Evolutionary conservation across 2,329 filamentous ascomycete genomes (phyloP).

Genomic region (Aspergillus neoniger): DNA sequence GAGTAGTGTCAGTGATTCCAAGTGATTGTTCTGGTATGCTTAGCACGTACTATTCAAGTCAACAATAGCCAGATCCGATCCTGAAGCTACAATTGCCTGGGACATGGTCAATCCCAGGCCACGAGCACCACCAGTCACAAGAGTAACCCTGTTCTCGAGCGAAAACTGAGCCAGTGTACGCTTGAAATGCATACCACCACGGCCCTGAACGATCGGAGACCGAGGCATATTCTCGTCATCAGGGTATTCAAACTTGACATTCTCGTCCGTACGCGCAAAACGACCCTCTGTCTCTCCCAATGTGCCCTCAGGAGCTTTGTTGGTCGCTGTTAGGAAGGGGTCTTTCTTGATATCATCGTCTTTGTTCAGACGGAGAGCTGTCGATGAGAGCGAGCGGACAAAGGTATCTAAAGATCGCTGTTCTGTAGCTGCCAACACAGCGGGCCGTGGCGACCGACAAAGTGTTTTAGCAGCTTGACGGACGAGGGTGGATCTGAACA

Average conservation of each 20-base stretch:
- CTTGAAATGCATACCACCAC: slow-evolving; percentile 79
- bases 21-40: neutral
- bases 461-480: slow-evolving; percentile 30
- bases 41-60: slow-evolving; percentile 78
- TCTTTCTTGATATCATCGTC: slow-evolving; percentile 30
- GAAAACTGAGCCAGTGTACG: slow-evolving; percentile 84
- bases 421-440: slow-evolving; percentile 17
- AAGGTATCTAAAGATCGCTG: slow-evolving; percentile 19
- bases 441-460: slow-evolving; percentile 23
- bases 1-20: slow-evolving; percentile 3
- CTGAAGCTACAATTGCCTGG: slow-evolving; percentile 84
- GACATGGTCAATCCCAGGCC: slow-evolving; percentile 91
- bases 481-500: slow-evolving; percentile 33
- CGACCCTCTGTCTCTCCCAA: slow-evolving; percentile 59
- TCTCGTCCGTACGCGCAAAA: slow-evolving; percentile 78
- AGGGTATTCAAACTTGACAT: slow-evolving; percentile 76
- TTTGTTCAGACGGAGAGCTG: slow-evolving; percentile 27
- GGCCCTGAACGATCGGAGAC: slow-evolving; percentile 69
- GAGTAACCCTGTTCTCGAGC: slow-evolving; percentile 76
- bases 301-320: slow-evolving; percentile 33
- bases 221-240: slow-evolving; percentile 71
- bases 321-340: slow-evolving; percentile 29
- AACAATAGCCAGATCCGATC: slow-evolving; percentile 86
- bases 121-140: slow-evolving; percentile 88
- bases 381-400: slow-evolving; percentile 34